A percentile compares a stretch with the other conserved stretches of the same genome.
Conservation (phyloP, 306 rosid genomes). For the Gastrolobium villosum region DNA sequence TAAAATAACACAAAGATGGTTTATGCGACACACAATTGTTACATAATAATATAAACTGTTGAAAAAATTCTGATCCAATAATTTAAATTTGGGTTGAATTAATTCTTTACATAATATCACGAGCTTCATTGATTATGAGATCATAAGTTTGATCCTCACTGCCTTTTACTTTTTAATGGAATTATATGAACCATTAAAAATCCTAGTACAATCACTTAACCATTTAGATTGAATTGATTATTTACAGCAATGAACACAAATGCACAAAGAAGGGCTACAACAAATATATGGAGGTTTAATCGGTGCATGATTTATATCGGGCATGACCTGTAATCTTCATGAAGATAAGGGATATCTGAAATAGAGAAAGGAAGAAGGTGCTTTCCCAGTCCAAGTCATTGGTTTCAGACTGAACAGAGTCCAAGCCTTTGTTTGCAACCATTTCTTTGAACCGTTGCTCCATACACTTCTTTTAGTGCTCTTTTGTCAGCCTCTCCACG, state of each 20-base stretch:
- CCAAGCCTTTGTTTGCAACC: constrained; percentile 71
- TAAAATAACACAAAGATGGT: not conserved
- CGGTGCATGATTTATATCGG: not conserved
- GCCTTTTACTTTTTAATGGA: too few relatives aligned
- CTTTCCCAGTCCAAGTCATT: constrained; percentile 87
- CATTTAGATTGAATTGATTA: too few relatives aligned
- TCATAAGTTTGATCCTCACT: not conserved
- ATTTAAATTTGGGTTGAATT: too few relatives aligned
- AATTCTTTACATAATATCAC: too few relatives aligned
- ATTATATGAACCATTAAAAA: too few relatives aligned
- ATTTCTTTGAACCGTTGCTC: constrained; percentile 80
- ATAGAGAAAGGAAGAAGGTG: constrained; percentile 80
- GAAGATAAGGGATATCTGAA: constrained; percentile 71
- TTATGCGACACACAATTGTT: not conserved
- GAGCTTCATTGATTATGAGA: too few relatives aligned
- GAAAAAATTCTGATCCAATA: too few relatives aligned
- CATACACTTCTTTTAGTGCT: constrained; percentile 78
- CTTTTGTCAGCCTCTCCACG: constrained; percentile 80
- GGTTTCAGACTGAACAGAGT: constrained; percentile 64
- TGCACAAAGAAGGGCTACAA: not conserved
- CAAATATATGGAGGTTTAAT: not conserved
- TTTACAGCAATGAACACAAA: not conserved
- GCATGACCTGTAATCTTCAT: constrained; percentile 62
- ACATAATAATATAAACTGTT: too few relatives aligned
- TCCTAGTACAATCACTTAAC: too few relatives aligned